Evolutionary conservation across 805 yeast genomes (phyloP), one percentile per base, ranked within the genome.

Genomic region (Wickerhamomyces xylosicus): DNA sequence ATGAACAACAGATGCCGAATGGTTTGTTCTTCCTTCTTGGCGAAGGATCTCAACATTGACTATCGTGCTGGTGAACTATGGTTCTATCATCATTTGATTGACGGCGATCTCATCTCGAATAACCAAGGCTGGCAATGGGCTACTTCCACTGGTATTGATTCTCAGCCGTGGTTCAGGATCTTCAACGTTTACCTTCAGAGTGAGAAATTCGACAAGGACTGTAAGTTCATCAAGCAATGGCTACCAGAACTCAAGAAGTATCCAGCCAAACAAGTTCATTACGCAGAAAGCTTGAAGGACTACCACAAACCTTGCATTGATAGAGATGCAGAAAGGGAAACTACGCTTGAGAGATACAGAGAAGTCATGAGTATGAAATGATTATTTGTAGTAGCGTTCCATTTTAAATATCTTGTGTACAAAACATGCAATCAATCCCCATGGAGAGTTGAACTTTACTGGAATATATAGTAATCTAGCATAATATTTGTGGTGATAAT

Each of bases 51-150:
- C 17, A 57, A 69, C 17, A 56, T 72, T 8, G 79, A 74, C 48
- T 74, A 76, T 74, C 61, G 78, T 37, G 58, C 64, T 51, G 81
- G 81, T 0, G 74, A 72, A 46, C 54, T 58, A 28, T 74, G 66
- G 60, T 74, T 74, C 48, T 62, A 68, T 49, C 59, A 62, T 45
- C 63, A 63, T 40, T 57, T 74, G 35, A 52, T 72, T 1, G 79
- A 74, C 50, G 68, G 69, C 19, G 81, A 74, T 49, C 62, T 71
- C 44, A 63, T 73, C 22, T 70, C 74, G 33, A 74, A 74, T 50
- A 63, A 66, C 35, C 77, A 74, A 7, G 79, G 79, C 2, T 74
- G 79, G 81, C 74, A 74, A 1, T 72, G 72, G 51, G 58, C 69
- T 33, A 63, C 74, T 3, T 63, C 73, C 43, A 66, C 71, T 1